These are phyloP conservation scores for Lyophyllum decastes DNA, from an alignment of 768 basidiomycete genomes.

Conservation along the genomic window DNA sequence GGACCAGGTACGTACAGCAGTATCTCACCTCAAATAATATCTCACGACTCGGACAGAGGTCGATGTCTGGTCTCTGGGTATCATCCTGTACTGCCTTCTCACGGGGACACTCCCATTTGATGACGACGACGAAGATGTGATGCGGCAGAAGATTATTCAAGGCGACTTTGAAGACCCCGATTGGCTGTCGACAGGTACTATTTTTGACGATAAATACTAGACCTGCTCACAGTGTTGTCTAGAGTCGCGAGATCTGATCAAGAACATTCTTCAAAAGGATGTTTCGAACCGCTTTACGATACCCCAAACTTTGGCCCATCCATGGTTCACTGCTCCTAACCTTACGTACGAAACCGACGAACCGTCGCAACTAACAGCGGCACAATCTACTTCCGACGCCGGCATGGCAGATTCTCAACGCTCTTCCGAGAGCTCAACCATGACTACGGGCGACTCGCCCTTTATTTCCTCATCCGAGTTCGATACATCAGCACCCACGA, in stretches of 20 bases:
- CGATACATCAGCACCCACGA: slow-evolving; percentile 52
- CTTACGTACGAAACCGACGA: slow-evolving; percentile 35
- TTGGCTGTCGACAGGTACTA: slow-evolving; percentile 85
- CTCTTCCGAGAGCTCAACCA: slow-evolving; percentile 57
- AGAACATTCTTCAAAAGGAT: slow-evolving; percentile 75
- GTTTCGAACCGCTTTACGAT: slow-evolving; percentile 76
- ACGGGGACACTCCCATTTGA: slow-evolving; percentile 91
- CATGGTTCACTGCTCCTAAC: slow-evolving; percentile 72
- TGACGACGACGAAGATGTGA: slow-evolving; percentile 81
- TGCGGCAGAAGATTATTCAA: slow-evolving; percentile 82
- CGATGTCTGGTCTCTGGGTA: slow-evolving; percentile 92
- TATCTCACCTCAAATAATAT: neutral
- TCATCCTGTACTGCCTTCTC: slow-evolving; percentile 87
- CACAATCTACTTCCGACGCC: slow-evolving; percentile 30
- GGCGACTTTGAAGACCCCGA: slow-evolving; percentile 90
- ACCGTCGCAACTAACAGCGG: slow-evolving; percentile 23
- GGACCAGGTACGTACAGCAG: slow-evolving; percentile 68
- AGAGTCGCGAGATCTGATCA: slow-evolving; percentile 89
- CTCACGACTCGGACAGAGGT: slow-evolving; percentile 63
- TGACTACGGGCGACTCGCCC: slow-evolving; percentile 55
- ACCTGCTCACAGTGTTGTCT: slow-evolving; percentile 1
- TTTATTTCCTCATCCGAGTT: slow-evolving; percentile 38
- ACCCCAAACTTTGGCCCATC: slow-evolving; percentile 80
- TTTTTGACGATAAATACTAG: neutral
- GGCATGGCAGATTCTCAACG: slow-evolving; percentile 29